Conservation (phyloP, 495 filamentous ascomycete species). For the Penicillium salamii region DNA sequence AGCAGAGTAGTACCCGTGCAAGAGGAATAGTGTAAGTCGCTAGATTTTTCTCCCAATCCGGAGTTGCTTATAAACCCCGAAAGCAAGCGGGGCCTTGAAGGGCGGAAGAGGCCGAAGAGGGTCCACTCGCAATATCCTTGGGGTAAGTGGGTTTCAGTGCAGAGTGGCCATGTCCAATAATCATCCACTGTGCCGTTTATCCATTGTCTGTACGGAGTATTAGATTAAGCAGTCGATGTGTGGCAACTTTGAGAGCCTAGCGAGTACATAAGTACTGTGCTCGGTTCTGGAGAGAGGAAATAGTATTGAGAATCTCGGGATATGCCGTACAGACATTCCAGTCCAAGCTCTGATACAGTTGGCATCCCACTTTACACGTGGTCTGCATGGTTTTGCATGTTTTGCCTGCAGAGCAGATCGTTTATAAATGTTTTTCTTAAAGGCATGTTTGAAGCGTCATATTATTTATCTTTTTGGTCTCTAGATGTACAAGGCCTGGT, state of each 20-base stretch:
- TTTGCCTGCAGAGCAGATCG: too few species aligned
- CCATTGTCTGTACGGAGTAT: too few species aligned
- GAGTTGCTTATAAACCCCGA: constrained; percentile 1
- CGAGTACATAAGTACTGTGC: too few species aligned
- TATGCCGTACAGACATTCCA: too few species aligned
- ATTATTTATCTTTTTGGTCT: constrained; percentile 20
- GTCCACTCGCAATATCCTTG: constrained; percentile 2
- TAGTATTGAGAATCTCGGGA: too few species aligned
- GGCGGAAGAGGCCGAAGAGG: constrained; percentile 16
- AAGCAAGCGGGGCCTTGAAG: not conserved
- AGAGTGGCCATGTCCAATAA: constrained; percentile 12
- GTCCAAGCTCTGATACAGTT: too few species aligned
- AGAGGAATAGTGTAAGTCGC: too few species aligned
- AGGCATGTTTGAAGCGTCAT: constrained; percentile 5
- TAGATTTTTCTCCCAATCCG: not conserved
- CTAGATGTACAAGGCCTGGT: constrained; percentile 21
- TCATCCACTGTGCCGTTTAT: constrained; percentile 18
- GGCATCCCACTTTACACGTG: constrained; percentile 9
- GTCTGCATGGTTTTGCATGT: constrained; percentile 2
- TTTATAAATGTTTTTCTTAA: too few species aligned
- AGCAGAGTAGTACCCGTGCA: not conserved
- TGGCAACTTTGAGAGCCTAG: too few species aligned
- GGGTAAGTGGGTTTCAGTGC: constrained; percentile 4
- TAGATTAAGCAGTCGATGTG: too few species aligned
- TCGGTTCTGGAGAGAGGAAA: too few species aligned